Percentiles rank a stretch among this genome's conserved stretches.
phyloP scores from a whole-genome alignment of 2,329 filamentous ascomycete species.

The Aspergillaceae sp. region DNA sequence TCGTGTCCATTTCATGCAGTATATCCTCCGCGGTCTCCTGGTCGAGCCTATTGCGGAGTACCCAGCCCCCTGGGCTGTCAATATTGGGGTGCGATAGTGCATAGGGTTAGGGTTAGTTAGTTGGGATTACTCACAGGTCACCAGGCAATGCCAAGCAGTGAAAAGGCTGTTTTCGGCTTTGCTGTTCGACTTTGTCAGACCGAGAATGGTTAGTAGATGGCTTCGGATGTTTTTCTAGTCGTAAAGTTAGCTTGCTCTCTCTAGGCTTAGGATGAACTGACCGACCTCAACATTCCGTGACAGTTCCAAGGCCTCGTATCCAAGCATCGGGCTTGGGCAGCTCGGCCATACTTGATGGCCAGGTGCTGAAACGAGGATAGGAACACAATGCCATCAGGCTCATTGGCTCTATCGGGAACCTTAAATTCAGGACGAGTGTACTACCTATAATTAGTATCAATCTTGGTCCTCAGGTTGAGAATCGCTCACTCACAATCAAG shows the following conservation, averaged over 20 bases:
- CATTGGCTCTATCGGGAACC: no score
- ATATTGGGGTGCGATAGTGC: not conserved
- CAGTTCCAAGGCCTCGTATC: constrained; percentile 13
- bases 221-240: constrained; percentile 14
- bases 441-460: no score
- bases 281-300: constrained; percentile 16
- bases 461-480: no score
- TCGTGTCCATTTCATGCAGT: constrained; percentile 13
- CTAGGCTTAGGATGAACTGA: no score
- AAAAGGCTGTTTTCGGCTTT: constrained; percentile 20
- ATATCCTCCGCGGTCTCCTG: constrained; percentile 17
- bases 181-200: constrained; percentile 17
- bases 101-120: not conserved
- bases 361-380: constrained; percentile 14
- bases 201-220: constrained; percentile 17
- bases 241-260: not conserved
- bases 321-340: constrained; percentile 4
- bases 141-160: constrained; percentile 18
- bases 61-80: constrained; percentile 16
- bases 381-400: no score
- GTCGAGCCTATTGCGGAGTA: constrained; percentile 15
- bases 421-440: no score
- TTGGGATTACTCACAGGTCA: constrained; percentile 13
- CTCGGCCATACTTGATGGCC: constrained; percentile 7
- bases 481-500: no score